Evolutionary conservation across 352 stramenopile genomes (phyloP).

Genomic region (Globisporangium echinulatum): DNA sequence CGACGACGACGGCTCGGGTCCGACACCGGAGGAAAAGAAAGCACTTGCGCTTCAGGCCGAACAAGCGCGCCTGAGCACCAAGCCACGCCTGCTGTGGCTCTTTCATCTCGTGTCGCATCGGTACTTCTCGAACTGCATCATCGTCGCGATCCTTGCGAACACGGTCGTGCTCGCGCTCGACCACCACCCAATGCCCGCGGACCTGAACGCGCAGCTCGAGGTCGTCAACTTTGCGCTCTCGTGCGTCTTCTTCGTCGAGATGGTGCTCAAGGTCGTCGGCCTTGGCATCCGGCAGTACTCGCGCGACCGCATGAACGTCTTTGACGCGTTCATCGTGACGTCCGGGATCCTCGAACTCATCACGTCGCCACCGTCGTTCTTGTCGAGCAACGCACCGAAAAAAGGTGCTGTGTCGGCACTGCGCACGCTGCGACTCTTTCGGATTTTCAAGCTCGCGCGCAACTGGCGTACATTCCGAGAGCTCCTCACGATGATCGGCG

Average conservation of each 20-base stretch:
- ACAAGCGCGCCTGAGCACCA: constrained; percentile 23
- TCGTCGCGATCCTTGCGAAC: constrained; percentile 81
- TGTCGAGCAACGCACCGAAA: constrained; percentile 40
- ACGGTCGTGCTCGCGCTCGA: constrained; percentile 76
- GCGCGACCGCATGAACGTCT: constrained; percentile 74
- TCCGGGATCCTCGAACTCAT: constrained; percentile 68
- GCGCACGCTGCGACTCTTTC: constrained; percentile 87
- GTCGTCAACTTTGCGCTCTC: constrained; percentile 79
- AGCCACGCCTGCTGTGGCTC: constrained; percentile 27
- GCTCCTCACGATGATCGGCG: constrained; percentile 86
- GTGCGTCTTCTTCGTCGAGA: constrained; percentile 66
- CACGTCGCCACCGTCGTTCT: constrained; percentile 62
- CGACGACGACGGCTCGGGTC: constrained; percentile 32
- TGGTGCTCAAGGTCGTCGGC: constrained; percentile 81
- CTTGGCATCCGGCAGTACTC: constrained; percentile 72
- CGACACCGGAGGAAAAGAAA: constrained; percentile 25
- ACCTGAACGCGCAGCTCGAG: constrained; percentile 51
- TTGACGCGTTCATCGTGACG: constrained; percentile 84
- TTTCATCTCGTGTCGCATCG: constrained; percentile 56
- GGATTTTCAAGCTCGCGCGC: constrained; percentile 93
- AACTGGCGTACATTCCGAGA: constrained; percentile 90
- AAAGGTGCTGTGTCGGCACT: constrained; percentile 79
- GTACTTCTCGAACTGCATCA: constrained; percentile 55
- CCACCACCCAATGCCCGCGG: constrained; percentile 64
- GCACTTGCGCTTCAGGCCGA: constrained; percentile 22